A percentile compares a stretch with the other conserved stretches of the same genome.
Evolutionary conservation across 2,329 filamentous ascomycete genomes (phyloP).

Genomic region (Diaporthe amygdali): DNA sequence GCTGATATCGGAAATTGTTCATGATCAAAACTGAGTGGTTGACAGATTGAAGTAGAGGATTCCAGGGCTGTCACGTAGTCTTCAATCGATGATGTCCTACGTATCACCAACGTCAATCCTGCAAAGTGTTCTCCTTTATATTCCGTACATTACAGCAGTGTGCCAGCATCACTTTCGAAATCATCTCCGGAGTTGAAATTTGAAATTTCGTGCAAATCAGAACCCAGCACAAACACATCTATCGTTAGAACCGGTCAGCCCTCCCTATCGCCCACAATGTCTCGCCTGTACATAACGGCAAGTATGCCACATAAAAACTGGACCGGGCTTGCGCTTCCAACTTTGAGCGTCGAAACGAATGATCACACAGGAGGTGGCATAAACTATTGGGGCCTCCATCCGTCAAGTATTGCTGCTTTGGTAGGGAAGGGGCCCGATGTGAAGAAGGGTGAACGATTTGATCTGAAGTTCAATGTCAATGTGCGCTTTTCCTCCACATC

Average conservation of each 20-base stretch:
- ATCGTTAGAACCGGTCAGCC: background rate
- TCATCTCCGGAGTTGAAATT: too few relatives aligned
- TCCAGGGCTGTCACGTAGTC: background rate
- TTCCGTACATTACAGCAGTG: background rate
- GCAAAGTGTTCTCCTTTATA: too few relatives aligned
- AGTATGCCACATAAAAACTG: slow-evolving; percentile 18
- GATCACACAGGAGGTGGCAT: slow-evolving; percentile 17
- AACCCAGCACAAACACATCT: background rate
- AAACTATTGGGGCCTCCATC: slow-evolving; percentile 6
- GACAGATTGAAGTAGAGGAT: background rate
- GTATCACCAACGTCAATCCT: too few relatives aligned
- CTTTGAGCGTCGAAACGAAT: slow-evolving; percentile 11
- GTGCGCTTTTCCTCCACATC: background rate
- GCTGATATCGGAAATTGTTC: slow-evolving; percentile 5
- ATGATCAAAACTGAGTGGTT: background rate
- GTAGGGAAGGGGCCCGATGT: slow-evolving; percentile 15
- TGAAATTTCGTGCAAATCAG: too few relatives aligned
- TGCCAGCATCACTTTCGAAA: background rate
- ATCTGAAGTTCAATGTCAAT: slow-evolving; percentile 18
- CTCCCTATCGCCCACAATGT: background rate
- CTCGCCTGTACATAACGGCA: slow-evolving; percentile 14
- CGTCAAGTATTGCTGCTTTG: slow-evolving; percentile 10
- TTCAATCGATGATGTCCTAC: background rate
- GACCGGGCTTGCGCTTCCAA: slow-evolving; percentile 5
- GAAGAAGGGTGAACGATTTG: slow-evolving; percentile 8